Conservation (phyloP, 2,329 filamentous ascomycete species). For the Ascochyta clinopodiicola region DNA sequence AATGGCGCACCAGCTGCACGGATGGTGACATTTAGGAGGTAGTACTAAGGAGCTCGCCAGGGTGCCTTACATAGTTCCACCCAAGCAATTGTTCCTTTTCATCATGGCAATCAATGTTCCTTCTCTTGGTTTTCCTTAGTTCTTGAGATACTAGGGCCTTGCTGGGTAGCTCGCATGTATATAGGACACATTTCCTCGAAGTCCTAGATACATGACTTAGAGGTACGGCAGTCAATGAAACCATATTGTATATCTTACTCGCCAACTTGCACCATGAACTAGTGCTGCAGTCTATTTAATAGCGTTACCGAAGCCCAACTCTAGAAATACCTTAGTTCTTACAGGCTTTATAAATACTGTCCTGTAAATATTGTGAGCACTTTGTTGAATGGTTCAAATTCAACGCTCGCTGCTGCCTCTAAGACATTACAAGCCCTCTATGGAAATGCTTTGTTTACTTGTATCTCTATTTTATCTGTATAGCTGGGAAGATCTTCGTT, state of each 20-base stretch:
- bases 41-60: constrained; percentile 1
- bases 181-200: constrained; percentile 1
- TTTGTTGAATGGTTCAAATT: constrained; percentile 1
- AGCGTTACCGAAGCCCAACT: not conserved
- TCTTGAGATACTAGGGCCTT: constrained; percentile 1
- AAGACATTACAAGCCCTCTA: not conserved
- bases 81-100: constrained; percentile 1
- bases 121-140: constrained; percentile 1
- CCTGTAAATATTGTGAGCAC: not conserved
- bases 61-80: constrained; percentile 1
- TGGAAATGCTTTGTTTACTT: constrained; percentile 1
- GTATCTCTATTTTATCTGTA: constrained; percentile 1
- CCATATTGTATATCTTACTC: not conserved
- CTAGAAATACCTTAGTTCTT: not conserved
- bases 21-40: constrained; percentile 10
- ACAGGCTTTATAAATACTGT: constrained; percentile 1
- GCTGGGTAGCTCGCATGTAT: constrained; percentile 1
- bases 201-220: constrained; percentile 1
- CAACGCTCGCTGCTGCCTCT: constrained; percentile 4
- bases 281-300: not conserved
- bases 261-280: not conserved
- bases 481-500: constrained; percentile 1
- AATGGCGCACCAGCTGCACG: constrained; percentile 2
- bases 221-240: not conserved
- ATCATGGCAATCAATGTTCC: constrained; percentile 5